Base-by-base conservation (phyloP, 192 early-diverging fungal genomes). In the Mortierella antarctica region DNA sequence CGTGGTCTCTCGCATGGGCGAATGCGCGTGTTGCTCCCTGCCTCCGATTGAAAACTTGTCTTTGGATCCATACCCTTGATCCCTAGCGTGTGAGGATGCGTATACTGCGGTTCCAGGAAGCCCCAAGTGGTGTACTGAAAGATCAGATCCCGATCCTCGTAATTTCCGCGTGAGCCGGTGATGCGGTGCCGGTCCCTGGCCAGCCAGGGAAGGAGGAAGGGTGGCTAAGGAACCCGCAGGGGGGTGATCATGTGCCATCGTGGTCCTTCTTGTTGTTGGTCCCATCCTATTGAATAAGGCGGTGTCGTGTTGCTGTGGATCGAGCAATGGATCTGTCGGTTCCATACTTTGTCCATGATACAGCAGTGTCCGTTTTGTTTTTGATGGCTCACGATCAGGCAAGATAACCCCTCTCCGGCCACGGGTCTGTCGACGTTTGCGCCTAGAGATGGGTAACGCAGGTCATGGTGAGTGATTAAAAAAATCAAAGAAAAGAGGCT, bases 401-500 rank as follows among this genome's bases (percentile, higher is more conserved):
- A 93, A 69, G 21, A 87, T 85, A 39, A 92, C 84, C 48, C 85
- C 91, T 48, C 88, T 74, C 63, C 92, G 84, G 14, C 94, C 92
- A 41, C 93, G 85, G 21, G 90, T 93, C 79, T 96, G 94, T 14
- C 96, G 84, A 53, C 95, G 87, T 78, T 96, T 97, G 44, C 96
- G 91, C 45, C 96, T 91, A 82, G 44, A n/a, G n/a, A 7, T 31
- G 1, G 31, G 31, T 31, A 31, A 31, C 31, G 14, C 49, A 53
- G 7, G 7, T 7, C 11, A 65, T 8, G 1, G 8, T 20, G 41
- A 48, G 10, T 41, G 40, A 51, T n/a, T 65, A 49, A 44, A 71
- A 57, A 39, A 5, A 51, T n/a, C 18, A 46, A 41, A 41, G 11
- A 14, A 11, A 44, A 54, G 6, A 42, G 5, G 8, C 7, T 54